Conservation (phyloP, 768 basidiomycete species). For the Tylopilus balloui region DNA sequence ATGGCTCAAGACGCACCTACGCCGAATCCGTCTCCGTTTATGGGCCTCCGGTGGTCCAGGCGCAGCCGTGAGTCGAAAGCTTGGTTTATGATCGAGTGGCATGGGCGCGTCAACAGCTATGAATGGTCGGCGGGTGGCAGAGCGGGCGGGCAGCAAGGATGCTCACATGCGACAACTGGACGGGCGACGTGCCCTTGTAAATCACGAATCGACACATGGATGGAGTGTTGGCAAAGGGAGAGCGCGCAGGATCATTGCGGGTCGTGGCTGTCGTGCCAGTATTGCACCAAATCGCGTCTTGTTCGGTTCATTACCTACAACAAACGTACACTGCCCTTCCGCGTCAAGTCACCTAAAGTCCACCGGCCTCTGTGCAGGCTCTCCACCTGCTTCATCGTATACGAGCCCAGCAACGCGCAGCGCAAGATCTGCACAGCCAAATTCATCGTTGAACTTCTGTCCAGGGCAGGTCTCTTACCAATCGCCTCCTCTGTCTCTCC, state of each 20-base stretch:
- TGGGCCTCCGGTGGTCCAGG: conserved; percentile 74
- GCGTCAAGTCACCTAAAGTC: conserved; percentile 59
- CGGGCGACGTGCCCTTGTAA: conserved; percentile 92
- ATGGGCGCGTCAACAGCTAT: conserved; percentile 86
- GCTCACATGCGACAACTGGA: conserved; percentile 81
- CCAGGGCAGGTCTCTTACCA: conserved; percentile 42
- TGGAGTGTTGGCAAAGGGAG: neutral
- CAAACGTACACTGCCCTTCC: neutral
- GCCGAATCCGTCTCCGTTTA: conserved; percentile 95
- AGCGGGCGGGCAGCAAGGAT: neutral
- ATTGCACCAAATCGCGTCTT: conserved; percentile 23
- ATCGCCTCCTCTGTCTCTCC: conserved; percentile 67
- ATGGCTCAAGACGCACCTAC: conserved; percentile 55
- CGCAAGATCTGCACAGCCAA: conserved; percentile 61
- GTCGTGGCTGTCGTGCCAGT: neutral
- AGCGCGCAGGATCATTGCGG: neutral
- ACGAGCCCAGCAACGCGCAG: conserved; percentile 82
- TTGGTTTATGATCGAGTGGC: conserved; percentile 96
- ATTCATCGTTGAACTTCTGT: conserved; percentile 1
- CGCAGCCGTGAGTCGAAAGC: conserved; percentile 92
- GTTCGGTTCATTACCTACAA: neutral
- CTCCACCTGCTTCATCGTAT: conserved; percentile 80
- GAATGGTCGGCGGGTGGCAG: conserved; percentile 2
- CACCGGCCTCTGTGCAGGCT: conserved; percentile 66
- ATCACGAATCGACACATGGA: conserved; percentile 88